Conservation (phyloP, 495 filamentous ascomycete genomes). For the Aspergillus coremiiformis region DNA sequence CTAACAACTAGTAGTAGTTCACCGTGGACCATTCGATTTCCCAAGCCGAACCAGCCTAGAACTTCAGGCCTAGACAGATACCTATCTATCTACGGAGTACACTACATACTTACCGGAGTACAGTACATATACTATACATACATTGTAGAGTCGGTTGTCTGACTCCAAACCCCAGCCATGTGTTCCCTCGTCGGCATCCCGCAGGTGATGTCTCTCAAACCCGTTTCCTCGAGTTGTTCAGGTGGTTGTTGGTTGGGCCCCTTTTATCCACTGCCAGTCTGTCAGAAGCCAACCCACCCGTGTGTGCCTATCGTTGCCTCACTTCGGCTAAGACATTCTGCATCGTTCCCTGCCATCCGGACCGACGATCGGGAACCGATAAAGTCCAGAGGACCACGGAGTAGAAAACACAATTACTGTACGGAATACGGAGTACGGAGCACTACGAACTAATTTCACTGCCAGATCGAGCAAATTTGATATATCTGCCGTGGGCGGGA, state of each 20-base stretch:
- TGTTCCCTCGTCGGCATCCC: background rate
- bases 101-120: too few species aligned
- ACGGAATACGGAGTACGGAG: too few species aligned
- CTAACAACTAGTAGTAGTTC: background rate
- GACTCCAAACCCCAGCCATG: background rate
- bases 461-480: background rate
- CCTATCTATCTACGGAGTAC: too few species aligned
- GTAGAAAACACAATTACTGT: background rate
- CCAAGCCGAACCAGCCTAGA: conserved; percentile 11
- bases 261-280: background rate
- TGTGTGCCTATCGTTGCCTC: background rate
- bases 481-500: too few species aligned
- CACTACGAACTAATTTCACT: background rate
- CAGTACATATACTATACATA: too few species aligned
- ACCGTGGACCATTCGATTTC: background rate
- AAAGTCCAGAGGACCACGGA: background rate
- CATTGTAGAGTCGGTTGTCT: too few species aligned
- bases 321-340: background rate
- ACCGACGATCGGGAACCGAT: background rate
- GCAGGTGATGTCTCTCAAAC: conserved; percentile 8
- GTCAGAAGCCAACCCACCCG: too few species aligned
- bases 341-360: background rate
- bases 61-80: too few species aligned
- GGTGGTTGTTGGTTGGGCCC: background rate
- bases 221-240: background rate